phyloP scores from a whole-genome alignment of 2,329 filamentous ascomycete species.

The Calonectria crousiana region DNA sequence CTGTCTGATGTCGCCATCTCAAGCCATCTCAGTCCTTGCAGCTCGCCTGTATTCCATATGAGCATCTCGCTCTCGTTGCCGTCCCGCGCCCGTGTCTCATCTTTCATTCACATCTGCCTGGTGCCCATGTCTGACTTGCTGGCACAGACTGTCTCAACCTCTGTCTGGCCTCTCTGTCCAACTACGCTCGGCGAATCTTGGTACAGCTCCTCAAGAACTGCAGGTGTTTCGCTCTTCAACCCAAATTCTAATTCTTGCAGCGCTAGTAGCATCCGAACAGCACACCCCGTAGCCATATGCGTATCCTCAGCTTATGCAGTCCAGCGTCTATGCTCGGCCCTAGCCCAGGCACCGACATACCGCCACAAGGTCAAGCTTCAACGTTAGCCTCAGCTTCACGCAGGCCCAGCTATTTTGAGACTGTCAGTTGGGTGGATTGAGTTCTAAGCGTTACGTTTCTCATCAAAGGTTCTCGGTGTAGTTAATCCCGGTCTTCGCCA shows the following conservation, averaged over 20 bases:
- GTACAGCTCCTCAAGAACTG: background rate
- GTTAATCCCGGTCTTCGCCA: background rate
- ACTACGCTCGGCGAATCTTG: background rate
- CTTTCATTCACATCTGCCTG: background rate
- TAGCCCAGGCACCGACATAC: constrained; percentile 23
- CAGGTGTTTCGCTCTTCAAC: background rate
- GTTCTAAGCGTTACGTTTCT: background rate
- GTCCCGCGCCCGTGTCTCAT: background rate
- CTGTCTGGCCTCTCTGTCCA: background rate
- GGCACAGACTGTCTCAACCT: background rate
- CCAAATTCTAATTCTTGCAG: background rate
- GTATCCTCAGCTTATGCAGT: background rate
- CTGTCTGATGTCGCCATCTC: background rate
- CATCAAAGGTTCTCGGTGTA: background rate
- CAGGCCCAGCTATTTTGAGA: background rate
- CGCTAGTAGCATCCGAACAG: background rate
- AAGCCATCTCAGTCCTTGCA: background rate
- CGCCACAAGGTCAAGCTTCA: constrained; percentile 18
- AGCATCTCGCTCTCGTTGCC: background rate
- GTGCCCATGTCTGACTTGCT: background rate
- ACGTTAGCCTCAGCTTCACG: constrained; percentile 16
- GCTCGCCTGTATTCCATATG: background rate
- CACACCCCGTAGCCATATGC: background rate
- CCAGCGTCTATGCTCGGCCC: background rate
- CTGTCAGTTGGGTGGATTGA: background rate